Base-by-base conservation (phyloP, 768 basidiomycete genomes). In the Lactarius evosmus region DNA sequence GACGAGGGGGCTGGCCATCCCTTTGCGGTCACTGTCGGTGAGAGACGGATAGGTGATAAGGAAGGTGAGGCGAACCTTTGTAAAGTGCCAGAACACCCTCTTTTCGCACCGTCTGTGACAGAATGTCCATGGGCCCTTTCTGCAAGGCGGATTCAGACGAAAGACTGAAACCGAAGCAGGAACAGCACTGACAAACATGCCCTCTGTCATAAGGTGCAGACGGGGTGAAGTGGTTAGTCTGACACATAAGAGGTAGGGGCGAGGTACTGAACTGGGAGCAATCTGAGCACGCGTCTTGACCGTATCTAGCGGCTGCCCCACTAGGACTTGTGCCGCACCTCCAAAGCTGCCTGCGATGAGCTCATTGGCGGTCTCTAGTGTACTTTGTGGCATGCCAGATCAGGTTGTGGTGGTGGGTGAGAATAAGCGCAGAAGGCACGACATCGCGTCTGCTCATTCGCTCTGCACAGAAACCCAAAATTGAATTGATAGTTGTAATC, bases 51-150 rank as follows among this genome's bases (percentile, higher is more conserved):
- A 38, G 6, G n/a, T 9, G 51, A 8, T 33, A 5, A 17, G 38
- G 36, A n/a, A 27, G 14, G 17, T 17, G 30, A 22, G 27, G 66
- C 75, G 34, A 16, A 92, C 95, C 96, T 80, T 98, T 98, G 78
- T 97, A 98, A 50, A 99, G 75, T 3, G 94, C 97, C 61, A 97
- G 84, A 71, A 95, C 84, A 0, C 97, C 97, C 73, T 99, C 97
- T 60, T 85, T 88, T 67, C 86, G 75, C 51, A 95, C 65, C 0
- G 96, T 98, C 73, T 92, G 87, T 19, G 74, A 69, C 11, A 95
- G 75, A 65, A 98, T 94, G 72, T 98, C 95, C 84, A 95, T 86
- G 0, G 96, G 95, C 1, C 95, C 95, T 80, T 89, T 95, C 91
- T 94, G 71, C 16, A 32, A 41, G 25, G 29, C 38, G 36, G 27